A percentile compares a stretch with the other conserved stretches of the same genome.
Conservation (phyloP, 2,329 filamentous ascomycete genomes). For the Neospermospora avenae region DNA sequence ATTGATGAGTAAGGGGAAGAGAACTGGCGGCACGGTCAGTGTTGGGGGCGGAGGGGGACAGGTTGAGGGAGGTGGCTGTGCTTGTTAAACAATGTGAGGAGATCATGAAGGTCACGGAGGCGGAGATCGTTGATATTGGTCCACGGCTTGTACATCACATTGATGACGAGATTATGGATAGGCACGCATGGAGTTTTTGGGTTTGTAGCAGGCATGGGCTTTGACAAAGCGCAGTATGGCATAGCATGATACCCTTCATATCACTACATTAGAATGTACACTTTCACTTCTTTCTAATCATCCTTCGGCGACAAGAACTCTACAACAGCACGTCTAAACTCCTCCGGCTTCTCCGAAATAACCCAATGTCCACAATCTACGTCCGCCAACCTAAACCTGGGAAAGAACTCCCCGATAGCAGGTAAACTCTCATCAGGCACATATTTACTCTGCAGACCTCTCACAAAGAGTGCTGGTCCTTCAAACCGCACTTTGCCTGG, state of each 20-base stretch:
- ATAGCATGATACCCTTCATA: conserved; percentile 32
- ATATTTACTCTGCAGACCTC: conserved; percentile 74
- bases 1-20: conserved; percentile 36
- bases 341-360: conserved; percentile 81
- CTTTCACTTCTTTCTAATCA: conserved; percentile 34
- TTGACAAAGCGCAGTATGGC: conserved; percentile 5
- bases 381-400: conserved; percentile 68
- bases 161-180: conserved; percentile 1
- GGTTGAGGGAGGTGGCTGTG: conserved; percentile 22
- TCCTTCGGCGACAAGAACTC: conserved; percentile 56
- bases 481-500: conserved; percentile 65
- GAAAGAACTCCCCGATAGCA: conserved; percentile 79
- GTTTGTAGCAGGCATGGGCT: conserved; percentile 17
- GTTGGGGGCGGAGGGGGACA: conserved; percentile 19
- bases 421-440: conserved; percentile 77
- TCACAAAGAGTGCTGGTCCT: conserved; percentile 76
- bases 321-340: conserved; percentile 66
- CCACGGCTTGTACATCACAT: neutral
- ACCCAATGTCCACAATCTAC: conserved; percentile 84
- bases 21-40: conserved; percentile 27
- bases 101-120: neutral
- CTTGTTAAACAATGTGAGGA: conserved; percentile 20
- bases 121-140: neutral
- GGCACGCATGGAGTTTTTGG: conserved; percentile 10
- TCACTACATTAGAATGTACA: conserved; percentile 34